Evolutionary conservation across 164 flowering plant species (phyloP).

Genomic region (Hamamelis virginiana): DNA sequence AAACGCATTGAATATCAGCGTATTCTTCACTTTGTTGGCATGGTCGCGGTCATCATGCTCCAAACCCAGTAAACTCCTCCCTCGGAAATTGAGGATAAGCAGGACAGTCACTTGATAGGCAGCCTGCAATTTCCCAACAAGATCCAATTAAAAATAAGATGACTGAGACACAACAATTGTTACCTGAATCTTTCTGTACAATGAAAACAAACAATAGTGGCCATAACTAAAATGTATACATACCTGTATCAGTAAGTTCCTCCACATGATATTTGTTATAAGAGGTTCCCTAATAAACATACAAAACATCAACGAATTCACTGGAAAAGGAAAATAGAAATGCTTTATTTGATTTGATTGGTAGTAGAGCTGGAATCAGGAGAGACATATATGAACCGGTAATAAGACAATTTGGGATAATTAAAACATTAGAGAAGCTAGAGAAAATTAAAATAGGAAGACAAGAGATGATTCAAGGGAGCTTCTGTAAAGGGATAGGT

Average conservation of each 20-base stretch:
- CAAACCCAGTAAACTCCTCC: constrained; percentile 46
- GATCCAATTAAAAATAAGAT: background rate
- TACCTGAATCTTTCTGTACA: background rate
- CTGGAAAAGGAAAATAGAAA: background rate
- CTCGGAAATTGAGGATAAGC: constrained; percentile 70
- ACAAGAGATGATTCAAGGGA: too few relatives aligned
- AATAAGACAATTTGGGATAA: too few relatives aligned
- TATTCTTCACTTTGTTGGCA: constrained; percentile 68
- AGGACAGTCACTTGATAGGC: constrained; percentile 85
- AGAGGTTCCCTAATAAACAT: constrained; percentile 74
- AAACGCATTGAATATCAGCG: constrained; percentile 87
- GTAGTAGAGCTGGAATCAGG: background rate
- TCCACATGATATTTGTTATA: constrained; percentile 96
- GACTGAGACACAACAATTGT: background rate
- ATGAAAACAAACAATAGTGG: background rate
- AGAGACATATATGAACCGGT: background rate
- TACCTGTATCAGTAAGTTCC: constrained; percentile 89
- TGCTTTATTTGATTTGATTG: background rate
- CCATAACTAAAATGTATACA: background rate
- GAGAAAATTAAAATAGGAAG: too few relatives aligned
- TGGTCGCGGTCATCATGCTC: constrained; percentile 25
- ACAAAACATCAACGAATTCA: background rate
- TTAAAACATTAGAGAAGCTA: too few relatives aligned
- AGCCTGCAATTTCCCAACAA: constrained; percentile 55
- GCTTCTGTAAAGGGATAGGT: too few relatives aligned